Percentiles rank a stretch among this genome's conserved stretches.
Evolutionary conservation across 1,284 basidiomycete species (phyloP).

Genomic region (Apiotrichum montevideense): DNA sequence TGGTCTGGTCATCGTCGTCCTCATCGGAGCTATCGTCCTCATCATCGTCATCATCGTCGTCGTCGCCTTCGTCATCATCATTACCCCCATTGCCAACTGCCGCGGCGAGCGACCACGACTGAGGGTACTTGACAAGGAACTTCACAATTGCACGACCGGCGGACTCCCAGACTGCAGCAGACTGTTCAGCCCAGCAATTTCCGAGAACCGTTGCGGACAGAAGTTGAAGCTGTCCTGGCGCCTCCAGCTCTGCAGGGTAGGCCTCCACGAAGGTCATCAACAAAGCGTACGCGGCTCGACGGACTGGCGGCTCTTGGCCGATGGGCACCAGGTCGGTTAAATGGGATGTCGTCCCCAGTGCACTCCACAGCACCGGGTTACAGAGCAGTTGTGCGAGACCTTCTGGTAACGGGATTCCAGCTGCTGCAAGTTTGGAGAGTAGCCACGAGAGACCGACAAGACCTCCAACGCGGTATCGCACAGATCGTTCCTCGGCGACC

Average conservation of each 20-base stretch:
- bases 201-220: conserved; percentile 60
- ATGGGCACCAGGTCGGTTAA: conserved; percentile 12
- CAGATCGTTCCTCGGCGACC: conserved; percentile 58
- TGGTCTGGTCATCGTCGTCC: conserved; percentile 34
- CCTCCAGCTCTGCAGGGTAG: conserved; percentile 23
- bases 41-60: no score
- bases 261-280: conserved; percentile 27
- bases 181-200: conserved; percentile 70
- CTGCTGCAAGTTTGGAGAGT: conserved; percentile 22
- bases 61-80: conserved; percentile 34
- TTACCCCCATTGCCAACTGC: conserved; percentile 34
- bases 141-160: conserved; percentile 66
- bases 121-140: conserved; percentile 62
- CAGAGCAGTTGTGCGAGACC: conserved; percentile 27
- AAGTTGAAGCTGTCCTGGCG: conserved; percentile 33
- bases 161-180: conserved; percentile 57
- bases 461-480: conserved; percentile 64
- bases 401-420: conserved; percentile 17
- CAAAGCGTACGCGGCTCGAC: conserved; percentile 37
- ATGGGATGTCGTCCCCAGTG: conserved; percentile 15
- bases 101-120: conserved; percentile 55
- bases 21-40: no score
- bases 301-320: conserved; percentile 33
- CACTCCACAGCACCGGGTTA: conserved; percentile 36
- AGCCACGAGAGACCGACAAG: conserved; percentile 63